Conservation (phyloP, 208 protist genomes). For the Acanthamoeba healyi region DNA sequence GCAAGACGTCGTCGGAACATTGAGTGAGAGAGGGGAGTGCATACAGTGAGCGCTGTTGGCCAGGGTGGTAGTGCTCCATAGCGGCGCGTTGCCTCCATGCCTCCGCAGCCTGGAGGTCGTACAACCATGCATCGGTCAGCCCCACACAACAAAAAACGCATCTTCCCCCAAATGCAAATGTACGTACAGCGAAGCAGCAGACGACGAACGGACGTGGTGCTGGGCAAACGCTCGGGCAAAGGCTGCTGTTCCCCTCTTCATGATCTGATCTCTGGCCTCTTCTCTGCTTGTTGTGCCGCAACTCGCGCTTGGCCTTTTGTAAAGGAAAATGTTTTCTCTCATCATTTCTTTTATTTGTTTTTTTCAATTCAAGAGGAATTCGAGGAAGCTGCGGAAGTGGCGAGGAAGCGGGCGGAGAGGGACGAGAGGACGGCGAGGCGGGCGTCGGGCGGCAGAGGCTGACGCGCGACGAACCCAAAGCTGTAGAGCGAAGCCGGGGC, state of each 20-base stretch:
- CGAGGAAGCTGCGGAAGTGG: too few relatives aligned
- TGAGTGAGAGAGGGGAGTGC: too few relatives aligned
- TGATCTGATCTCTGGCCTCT: too few relatives aligned
- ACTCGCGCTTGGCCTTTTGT: too few relatives aligned
- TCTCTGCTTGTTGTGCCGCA: too few relatives aligned
- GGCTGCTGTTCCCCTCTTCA: background rate
- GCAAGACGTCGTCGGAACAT: too few relatives aligned
- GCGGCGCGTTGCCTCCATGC: background rate
- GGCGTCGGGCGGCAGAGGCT: background rate
- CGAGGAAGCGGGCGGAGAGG: background rate
- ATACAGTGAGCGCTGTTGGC: background rate
- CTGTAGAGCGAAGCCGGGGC: background rate
- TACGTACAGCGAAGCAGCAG: background rate
- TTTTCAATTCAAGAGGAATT: too few relatives aligned
- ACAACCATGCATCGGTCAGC: too few relatives aligned
- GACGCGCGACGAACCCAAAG: background rate
- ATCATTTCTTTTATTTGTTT: background rate
- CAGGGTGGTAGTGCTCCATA: background rate
- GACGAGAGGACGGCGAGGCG: constrained; percentile 1
- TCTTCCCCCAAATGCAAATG: background rate
- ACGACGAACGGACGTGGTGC: background rate
- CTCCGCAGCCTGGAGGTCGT: background rate
- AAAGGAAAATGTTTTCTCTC: too few relatives aligned
- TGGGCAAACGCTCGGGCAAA: background rate
- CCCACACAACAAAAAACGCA: too few relatives aligned